Evolutionary conservation across 768 basidiomycete species (phyloP), one percentile per base, ranked within the genome.

Genomic region (Agrocybe praecox): DNA sequence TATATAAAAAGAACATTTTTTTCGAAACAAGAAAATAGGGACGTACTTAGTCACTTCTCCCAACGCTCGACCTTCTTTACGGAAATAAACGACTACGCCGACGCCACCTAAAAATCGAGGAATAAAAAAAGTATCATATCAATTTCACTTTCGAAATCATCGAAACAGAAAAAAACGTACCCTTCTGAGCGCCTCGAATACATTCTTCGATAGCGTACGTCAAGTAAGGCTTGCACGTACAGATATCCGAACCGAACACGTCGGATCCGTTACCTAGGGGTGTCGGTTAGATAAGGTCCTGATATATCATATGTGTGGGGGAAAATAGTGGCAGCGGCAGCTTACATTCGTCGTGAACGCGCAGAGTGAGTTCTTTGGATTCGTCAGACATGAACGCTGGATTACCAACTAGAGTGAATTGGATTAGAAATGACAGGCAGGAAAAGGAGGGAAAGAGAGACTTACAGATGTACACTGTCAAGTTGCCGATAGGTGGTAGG

Each of bases 191-290:
- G 46, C 85, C 82, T 29, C 89, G 87, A 62, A 97, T 89, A 58
- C 92, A 95, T 67, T 98, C 95, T 70, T 94, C 89, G 61, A 98
- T 97, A 11, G 95, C 94, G 66, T 90, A 97, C 18, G 87, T 82
- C 49, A 96, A 83, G 72, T 97, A 97, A 0, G 94, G 94, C 63
- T 96, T 94, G 81, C 92, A 94, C 0, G 92, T 94, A 67, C 90
- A 93, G 63, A 94, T 94, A 62, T 93, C 91, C 0, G 92, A 95
- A 12, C 95, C 95, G 65, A 97, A 97, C 45, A 97, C 96, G 70
- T 98, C 96, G 7, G 94, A 96, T 6, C 95, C 95, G 66, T 96
- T 96, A 68, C 89, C 87, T 89, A 61, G 18, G 26, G 4, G 26
- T 29, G 9, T 29, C 26, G 26, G 26, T 29, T 29, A 29, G 26